Evolutionary conservation across 371 early-diverging fungal genomes (phyloP), one percentile per base, ranked within the genome.

Genomic region (Mucor piriformis): DNA sequence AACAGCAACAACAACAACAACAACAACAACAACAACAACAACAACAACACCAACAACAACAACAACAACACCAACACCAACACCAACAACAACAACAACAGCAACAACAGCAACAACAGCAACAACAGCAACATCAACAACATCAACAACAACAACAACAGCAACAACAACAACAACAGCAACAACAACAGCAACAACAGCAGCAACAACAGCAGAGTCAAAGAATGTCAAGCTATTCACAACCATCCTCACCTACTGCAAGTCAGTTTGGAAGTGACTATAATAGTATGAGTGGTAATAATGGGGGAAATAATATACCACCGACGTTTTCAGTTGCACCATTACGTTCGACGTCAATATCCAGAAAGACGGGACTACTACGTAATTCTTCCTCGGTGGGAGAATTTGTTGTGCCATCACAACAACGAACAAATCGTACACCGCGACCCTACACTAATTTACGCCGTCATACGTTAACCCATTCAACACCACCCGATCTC

Each of bases 381-480:
- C 57, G 63, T n/a, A 67, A 59, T 29, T 58, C 67, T 4, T 67
- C 67, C 6, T 67, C 62, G n/a, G 38, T 34, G 11, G 56, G 62
- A 15, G 67, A 67, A 23, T 67, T 62, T 34, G 23, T 53, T 2
- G 54, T 67, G 8, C 67, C 62, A n/a, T 48, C 58, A 3, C 67
- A 67, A 38, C 67, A 67, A 46, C 35, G 57, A 20, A 44, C 53
- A 3, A 49, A 23, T 6, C 61, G 66, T 12, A 46, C 54, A 11
- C 10, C 57, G 2, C 52, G 50, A 12, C 67, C 67, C 7, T 67
- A 67, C 15, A 48, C 43, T 0, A 67, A 62, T 20, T 54, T 58
- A 13, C 62, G 67, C 11, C 47, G 63, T 10, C 67, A 62, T 13
- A 67, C 67, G 10, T 16, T 67, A n/a, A 62, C 67, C 5, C 57